A percentile compares a stretch with the other conserved stretches of the same genome.
These are phyloP conservation scores for Coemansia sp. DNA, from an alignment of 192 early-diverging fungal species.

Conservation along the genomic window DNA sequence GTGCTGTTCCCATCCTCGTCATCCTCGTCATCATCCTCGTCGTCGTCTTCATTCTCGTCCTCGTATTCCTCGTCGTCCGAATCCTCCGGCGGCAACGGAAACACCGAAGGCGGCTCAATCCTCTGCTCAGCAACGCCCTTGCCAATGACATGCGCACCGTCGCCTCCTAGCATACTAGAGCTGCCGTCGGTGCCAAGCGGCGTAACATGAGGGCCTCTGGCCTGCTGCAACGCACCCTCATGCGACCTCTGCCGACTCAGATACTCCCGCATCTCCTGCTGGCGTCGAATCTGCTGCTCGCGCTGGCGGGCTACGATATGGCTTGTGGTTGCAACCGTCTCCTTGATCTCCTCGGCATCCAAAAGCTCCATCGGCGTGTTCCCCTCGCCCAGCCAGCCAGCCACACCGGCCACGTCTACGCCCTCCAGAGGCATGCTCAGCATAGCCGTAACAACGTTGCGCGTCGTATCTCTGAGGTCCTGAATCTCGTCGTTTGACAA, in stretches of 20 bases:
- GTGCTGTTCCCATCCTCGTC: background rate
- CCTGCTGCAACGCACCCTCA: background rate
- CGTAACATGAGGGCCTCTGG: background rate
- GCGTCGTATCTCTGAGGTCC: slow-evolving; percentile 40
- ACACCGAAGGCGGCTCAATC: slow-evolving; percentile 37
- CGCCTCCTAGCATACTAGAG: background rate
- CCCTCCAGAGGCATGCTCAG: slow-evolving; percentile 49
- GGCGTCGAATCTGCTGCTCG: slow-evolving; percentile 43
- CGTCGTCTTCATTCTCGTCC: slow-evolving; percentile 7
- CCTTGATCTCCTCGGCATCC: slow-evolving; percentile 35
- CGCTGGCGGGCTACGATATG: slow-evolving; percentile 47
- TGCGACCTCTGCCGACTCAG: slow-evolving; percentile 15
- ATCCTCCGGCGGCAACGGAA: slow-evolving; percentile 33
- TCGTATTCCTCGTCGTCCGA: slow-evolving; percentile 11
- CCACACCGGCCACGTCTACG: slow-evolving; percentile 43
- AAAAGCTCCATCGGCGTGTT: slow-evolving; percentile 50
- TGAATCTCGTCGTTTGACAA: slow-evolving; percentile 41
- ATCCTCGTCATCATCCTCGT: background rate
- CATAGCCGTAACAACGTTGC: slow-evolving; percentile 38
- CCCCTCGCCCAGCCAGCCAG: slow-evolving; percentile 49
- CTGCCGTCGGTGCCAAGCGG: background rate
- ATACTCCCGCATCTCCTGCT: slow-evolving; percentile 27
- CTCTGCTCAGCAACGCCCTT: background rate
- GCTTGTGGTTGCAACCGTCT: slow-evolving; percentile 46
- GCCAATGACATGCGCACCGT: background rate